Evolutionary conservation across 331 rosid genomes (phyloP).

Genomic region (Arachis monticola): DNA sequence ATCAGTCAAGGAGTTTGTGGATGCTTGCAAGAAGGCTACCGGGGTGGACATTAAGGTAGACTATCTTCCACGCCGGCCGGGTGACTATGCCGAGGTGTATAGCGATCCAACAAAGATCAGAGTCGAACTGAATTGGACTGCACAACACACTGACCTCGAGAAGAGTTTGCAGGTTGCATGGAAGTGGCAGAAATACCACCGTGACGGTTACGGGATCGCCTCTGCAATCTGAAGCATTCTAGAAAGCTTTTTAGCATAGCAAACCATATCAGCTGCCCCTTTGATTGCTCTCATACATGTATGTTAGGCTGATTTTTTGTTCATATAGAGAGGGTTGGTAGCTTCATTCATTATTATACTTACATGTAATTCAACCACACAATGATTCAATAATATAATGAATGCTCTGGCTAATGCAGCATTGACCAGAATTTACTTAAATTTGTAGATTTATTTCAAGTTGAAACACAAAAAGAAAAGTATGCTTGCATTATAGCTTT

Average conservation of each 20-base stretch:
- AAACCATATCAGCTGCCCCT: slow-evolving; percentile 29
- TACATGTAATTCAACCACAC: slow-evolving; percentile 58
- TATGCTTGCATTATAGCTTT: neutral
- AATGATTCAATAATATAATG: slow-evolving; percentile 57
- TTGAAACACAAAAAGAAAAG: neutral
- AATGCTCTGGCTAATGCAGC: slow-evolving; percentile 41
- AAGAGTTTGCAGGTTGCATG: slow-evolving; percentile 75
- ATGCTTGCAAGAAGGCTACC: slow-evolving; percentile 92
- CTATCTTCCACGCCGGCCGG: slow-evolving; percentile 87
- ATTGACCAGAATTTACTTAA: neutral
- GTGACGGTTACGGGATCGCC: slow-evolving; percentile 66
- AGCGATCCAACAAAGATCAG: slow-evolving; percentile 83
- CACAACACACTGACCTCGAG: slow-evolving; percentile 74
- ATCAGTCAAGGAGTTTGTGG: slow-evolving; percentile 93
- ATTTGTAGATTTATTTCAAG: neutral
- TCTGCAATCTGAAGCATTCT: slow-evolving; percentile 41
- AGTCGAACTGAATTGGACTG: slow-evolving; percentile 82
- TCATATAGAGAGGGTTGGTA: slow-evolving; percentile 46
- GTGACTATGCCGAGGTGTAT: slow-evolving; percentile 90
- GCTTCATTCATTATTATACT: slow-evolving; percentile 52
- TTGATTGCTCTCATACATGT: slow-evolving; percentile 33
- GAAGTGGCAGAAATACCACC: slow-evolving; percentile 94
- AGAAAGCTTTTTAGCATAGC: slow-evolving; percentile 34
- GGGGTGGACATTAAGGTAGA: slow-evolving; percentile 78
- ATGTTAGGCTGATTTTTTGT: slow-evolving; percentile 34